Base-by-base conservation (phyloP, 75 land plant genomes). In the Picea glauca region DNA sequence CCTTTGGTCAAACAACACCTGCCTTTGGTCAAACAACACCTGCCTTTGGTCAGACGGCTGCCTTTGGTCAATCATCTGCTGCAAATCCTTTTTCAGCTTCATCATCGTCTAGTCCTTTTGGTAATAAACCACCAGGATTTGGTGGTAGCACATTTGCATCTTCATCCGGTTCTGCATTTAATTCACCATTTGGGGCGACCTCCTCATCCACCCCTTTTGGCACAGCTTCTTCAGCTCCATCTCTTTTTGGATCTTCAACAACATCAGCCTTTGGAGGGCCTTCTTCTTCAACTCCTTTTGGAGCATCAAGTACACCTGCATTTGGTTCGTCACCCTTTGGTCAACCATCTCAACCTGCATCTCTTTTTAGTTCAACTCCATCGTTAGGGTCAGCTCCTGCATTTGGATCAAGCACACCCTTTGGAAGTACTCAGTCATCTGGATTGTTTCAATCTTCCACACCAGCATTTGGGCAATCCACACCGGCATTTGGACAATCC, bases 361-460 rank as follows among this genome's bases (percentile, higher is more conserved):
- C 91, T 5, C 32, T 81, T 11, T 92, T 94, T 85, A 84, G 89
- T 60, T 77, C 87, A 15, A 63, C 92, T 30, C 40, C 90, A 62
- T 76, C 85, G 60, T 77, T 76, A 31, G 89, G 82, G 14, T 77
- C 91, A 50, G 59, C 77, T 56, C 60, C 91, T 14, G 35, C 91
- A 56, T 92, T 94, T 87, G 88, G 88, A 26, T 62, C 88, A 18
- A 84, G 87, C 58, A 78, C 90, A 30, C 77, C 74, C 33, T 90
- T 93, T 70, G 85, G 89, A n/a, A 87, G 78, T 76, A 88, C 87
- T 23, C 96, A 92, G 62, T 79, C 93, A 35, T 82, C 92, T 35
- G 84, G 90, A 8, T 72, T 88, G 64, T 94, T 94, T 76, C 81
- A 83, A 66, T 86, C 95, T 14, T 30, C 92, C 72, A 74, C 78